Base-by-base conservation (phyloP, 208 protist species). In the Wallacemonas sp. region DNA sequence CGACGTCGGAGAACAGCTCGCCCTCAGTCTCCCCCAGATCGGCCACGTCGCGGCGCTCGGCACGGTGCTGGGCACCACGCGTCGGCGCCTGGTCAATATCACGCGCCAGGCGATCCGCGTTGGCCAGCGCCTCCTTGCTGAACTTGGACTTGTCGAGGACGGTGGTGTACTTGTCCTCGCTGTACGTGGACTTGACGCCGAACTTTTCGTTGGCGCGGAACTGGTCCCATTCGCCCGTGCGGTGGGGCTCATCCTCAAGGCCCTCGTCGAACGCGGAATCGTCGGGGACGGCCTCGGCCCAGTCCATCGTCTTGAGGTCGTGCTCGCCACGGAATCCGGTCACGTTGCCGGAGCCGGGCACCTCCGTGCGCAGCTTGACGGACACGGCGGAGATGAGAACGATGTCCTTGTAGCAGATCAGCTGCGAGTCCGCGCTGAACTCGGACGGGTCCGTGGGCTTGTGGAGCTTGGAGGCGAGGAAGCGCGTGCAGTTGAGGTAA, bases 81-180 rank as follows among this genome's bases (percentile, higher is more conserved):
- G 78, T 82, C 5, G 60, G 33, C 21, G 76, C 81, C 30, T 61
- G 60, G 62, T 95, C 90, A 66, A 97, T 97, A 48, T 92, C 85
- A 29, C 78, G 76, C 5, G 88, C 89, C 0, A 90, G 61, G 43
- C 77, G 77, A 26, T 93, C 88, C 1, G 90, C 90, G 44, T 86
- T 67, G 5, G 64, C 73, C 21, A 79, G 43, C 67, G 92, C 75
- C 65, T 94, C 92, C 64, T 83, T 78, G 19, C 79, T 85, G 26
- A 96, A 64, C 76, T 84, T 85, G 47, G 71, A 74, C 61, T 81
- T 78, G 65, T 96, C 87, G 57, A 97, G 75, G 39, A 77, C 78
- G n/a, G 90, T 97, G 49, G 93, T 97, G 80, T 97, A 97, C 16
- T 87, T 23, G 24, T 89, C 78, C 56, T 97, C 93, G 46, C 75